Evolutionary conservation across 2,329 filamentous ascomycete genomes (phyloP).

Genomic region (Tolypocladium album): DNA sequence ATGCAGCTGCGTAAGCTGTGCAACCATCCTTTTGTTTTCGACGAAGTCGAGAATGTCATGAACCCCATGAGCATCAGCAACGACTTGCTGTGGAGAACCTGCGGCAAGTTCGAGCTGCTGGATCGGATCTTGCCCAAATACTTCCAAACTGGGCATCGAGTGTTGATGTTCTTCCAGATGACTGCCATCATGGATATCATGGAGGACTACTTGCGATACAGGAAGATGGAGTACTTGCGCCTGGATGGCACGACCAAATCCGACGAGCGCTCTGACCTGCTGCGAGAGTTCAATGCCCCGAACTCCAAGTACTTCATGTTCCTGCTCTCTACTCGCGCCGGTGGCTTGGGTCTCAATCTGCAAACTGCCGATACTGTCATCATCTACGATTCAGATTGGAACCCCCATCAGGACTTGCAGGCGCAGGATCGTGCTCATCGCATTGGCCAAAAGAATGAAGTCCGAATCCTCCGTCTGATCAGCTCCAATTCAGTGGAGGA

Average conservation of each 20-base stretch:
- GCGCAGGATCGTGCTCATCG: conserved; percentile 99
- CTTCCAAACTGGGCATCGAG: conserved; percentile 78
- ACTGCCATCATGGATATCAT: conserved; percentile 99
- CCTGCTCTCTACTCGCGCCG: conserved; percentile 93
- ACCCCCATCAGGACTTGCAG: conserved; percentile 97
- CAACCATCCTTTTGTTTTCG: conserved; percentile 98
- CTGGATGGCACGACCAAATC: conserved; percentile 96
- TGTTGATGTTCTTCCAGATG: conserved; percentile 99
- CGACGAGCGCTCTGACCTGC: conserved; percentile 85
- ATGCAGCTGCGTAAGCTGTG: conserved; percentile 99
- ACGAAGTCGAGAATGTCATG: conserved; percentile 96
- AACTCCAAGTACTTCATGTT: conserved; percentile 95
- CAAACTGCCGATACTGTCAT: conserved; percentile 98
- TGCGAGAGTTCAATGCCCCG: conserved; percentile 82
- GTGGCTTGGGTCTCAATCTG: conserved; percentile 92
- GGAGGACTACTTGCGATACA: conserved; percentile 89
- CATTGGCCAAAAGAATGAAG: conserved; percentile 99
- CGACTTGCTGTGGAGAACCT: conserved; percentile 87
- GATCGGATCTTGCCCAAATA: conserved; percentile 93
- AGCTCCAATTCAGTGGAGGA: conserved; percentile 96
- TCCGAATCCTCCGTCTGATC: conserved; percentile 90
- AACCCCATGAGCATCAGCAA: conserved; percentile 84
- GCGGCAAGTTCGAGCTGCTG: conserved; percentile 93
- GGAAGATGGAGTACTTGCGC: conserved; percentile 76
- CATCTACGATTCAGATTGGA: conserved; percentile 99